Conservation (phyloP, 148 eudicot species). For the Gaultheria prostrata region DNA sequence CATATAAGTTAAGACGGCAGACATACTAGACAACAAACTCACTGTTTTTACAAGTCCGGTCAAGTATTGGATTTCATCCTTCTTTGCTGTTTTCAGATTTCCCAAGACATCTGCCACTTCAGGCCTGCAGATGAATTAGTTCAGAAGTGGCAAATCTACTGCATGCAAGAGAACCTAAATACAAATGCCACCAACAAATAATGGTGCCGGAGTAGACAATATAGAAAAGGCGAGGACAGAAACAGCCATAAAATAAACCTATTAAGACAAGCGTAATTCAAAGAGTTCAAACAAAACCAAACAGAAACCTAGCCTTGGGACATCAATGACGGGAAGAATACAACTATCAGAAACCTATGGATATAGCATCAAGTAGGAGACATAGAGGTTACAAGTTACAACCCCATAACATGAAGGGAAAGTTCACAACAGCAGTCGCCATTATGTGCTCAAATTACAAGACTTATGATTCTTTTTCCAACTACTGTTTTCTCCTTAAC, state of each 20-base stretch:
- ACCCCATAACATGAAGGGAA: not conserved
- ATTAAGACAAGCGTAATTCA: not conserved
- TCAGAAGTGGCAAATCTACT: not conserved
- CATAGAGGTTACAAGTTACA: not conserved
- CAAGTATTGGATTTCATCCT: conserved; percentile 52
- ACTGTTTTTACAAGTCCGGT: conserved; percentile 50
- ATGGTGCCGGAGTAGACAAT: not conserved
- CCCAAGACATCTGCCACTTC: conserved; percentile 41
- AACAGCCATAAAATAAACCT: not conserved
- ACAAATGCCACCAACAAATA: not conserved
- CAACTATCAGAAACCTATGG: not conserved
- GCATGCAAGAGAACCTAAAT: not conserved
- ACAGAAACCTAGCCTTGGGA: not conserved
- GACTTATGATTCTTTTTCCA: not conserved
- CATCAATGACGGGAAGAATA: not conserved
- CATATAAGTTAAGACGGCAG: not conserved
- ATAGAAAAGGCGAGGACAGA: not conserved
- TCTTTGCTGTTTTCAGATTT: conserved; percentile 40
- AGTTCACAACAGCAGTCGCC: not conserved
- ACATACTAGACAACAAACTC: not conserved
- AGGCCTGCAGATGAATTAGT: conserved; percentile 46
- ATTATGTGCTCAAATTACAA: not conserved
- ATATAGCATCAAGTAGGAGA: not conserved
- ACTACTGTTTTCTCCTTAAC: not conserved
- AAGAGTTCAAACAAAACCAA: conserved; percentile 2